Evolutionary conservation across 2,329 filamentous ascomycete species (phyloP), one percentile per base, ranked within the genome.

Genomic region (Diaporthe australafricana): DNA sequence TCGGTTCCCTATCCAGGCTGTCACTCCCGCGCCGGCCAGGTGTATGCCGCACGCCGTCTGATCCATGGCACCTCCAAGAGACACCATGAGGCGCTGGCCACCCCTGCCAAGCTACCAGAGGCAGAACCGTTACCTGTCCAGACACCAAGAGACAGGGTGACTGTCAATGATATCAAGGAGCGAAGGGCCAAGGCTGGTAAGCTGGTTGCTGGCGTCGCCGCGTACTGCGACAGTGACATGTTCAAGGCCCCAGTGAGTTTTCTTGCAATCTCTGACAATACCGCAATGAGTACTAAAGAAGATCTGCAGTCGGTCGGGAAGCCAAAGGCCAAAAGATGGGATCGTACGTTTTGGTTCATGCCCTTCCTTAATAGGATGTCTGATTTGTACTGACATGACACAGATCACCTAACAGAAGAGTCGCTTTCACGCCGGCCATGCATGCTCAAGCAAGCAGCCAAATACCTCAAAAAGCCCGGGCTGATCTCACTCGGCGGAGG

Each of bases 401-500:
- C 68, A 89, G 87, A 85, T 77, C 87, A 89, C 71, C 82, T 95
- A 57, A 93, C 86, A 35, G 75, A 83, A 11, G 93, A 96, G 80
- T 89, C 89, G 74, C 85, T 86, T 71, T 80, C 87, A 25, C 85
- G 90, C 66, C 81, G 89, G 81, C 91, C 87, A 42, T 94, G 89
- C 75, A 92, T 91, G n/a, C 85, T 98, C 73, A 98, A 98, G 83
- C 87, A 88, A 73, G 95, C 95, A 6, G 95, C 95, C 55, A 89
- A 88, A 70, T 92, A 91, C 80, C 88, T 98, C 68, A 93, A 92
- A 79, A 94, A 88, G 48, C 94, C 95, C 0, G 95, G 93, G 20
- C 84, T 98, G 72, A 96, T 99, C 79, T 98, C 95, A 1, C 91
- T 99, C 1, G 96, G 96, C 70, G 96, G 96, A 66, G 96, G 96